Conservation (phyloP, 768 basidiomycete species). For the Phanerochaete sordida region DNA sequence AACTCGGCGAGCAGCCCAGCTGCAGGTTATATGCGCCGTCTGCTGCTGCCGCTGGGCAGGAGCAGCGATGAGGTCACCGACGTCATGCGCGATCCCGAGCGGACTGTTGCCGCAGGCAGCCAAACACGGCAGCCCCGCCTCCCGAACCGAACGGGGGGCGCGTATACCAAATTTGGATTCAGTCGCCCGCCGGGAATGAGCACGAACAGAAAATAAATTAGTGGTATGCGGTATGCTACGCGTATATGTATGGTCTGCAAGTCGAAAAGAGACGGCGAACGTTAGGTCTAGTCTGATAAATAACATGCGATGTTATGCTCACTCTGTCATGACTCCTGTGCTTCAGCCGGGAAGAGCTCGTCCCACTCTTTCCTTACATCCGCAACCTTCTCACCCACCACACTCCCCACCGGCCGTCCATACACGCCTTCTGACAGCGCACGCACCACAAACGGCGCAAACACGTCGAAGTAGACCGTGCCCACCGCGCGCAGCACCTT, state of each 20-base stretch:
- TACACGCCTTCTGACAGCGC: conserved; percentile 78
- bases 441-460: conserved; percentile 68
- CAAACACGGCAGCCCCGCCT: not conserved
- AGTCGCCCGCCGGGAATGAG: no score
- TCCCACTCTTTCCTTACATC: conserved; percentile 2
- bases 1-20: not conserved
- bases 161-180: not conserved
- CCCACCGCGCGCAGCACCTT: conserved; percentile 43
- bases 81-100: conserved; percentile 10
- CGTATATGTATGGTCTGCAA: no score
- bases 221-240: no score
- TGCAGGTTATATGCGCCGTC: conserved; percentile 1
- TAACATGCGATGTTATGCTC: no score
- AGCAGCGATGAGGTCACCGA: conserved; percentile 6
- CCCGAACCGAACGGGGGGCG: not conserved
- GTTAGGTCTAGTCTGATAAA: no score
- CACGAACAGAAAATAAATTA: no score
- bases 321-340: no score
- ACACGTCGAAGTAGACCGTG: conserved; percentile 52
- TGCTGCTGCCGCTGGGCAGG: not conserved
- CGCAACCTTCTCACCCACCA: not conserved
- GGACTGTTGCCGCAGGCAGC: not conserved
- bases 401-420: conserved; percentile 28
- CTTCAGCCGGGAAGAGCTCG: not conserved
- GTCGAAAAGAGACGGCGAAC: no score